A percentile compares a stretch with the other conserved stretches of the same genome.
Evolutionary conservation across 2,329 filamentous ascomycete species (phyloP).

Genomic region (Diaporthe citri): DNA sequence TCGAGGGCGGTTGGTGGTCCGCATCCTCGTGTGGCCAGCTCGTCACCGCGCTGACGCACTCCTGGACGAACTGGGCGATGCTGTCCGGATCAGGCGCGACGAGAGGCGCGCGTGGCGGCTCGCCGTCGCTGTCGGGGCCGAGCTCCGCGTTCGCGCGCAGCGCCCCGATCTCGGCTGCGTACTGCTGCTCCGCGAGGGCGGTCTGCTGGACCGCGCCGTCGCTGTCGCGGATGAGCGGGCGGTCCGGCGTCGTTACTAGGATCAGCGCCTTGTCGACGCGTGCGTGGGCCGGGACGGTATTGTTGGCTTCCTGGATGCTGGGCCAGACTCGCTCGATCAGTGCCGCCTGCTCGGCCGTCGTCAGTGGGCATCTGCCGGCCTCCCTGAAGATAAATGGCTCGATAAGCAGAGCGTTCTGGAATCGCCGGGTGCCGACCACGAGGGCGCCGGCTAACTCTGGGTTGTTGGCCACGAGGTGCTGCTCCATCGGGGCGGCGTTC

Average conservation of each 20-base stretch:
- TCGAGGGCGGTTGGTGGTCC: not conserved
- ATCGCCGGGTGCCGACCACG: not conserved
- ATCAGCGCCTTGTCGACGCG: slow-evolving; percentile 55
- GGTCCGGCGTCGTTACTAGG: slow-evolving; percentile 52
- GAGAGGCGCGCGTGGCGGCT: not conserved
- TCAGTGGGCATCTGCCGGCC: slow-evolving; percentile 29
- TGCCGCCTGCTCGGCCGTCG: slow-evolving; percentile 44
- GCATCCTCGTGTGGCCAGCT: slow-evolving; percentile 37
- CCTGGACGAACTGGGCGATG: slow-evolving; percentile 14
- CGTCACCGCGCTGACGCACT: slow-evolving; percentile 23
- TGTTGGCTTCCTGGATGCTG: slow-evolving; percentile 21
- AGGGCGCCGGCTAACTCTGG: slow-evolving; percentile 13
- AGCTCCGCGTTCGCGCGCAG: not conserved
- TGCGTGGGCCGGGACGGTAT: not conserved
- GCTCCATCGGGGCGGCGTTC: slow-evolving; percentile 48
- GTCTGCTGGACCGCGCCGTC: slow-evolving; percentile 51
- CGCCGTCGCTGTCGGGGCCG: not conserved
- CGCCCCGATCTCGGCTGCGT: slow-evolving; percentile 32
- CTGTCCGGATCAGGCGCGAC: not conserved
- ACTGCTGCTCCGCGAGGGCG: slow-evolving; percentile 51
- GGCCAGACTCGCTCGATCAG: slow-evolving; percentile 37
- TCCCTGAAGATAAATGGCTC: slow-evolving; percentile 51
- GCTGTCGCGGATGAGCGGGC: slow-evolving; percentile 56
- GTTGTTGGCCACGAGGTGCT: slow-evolving; percentile 39
- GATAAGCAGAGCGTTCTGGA: slow-evolving; percentile 44